Evolutionary conservation across 306 rosid genomes (phyloP).

Genomic region (Fagus crenata): DNA sequence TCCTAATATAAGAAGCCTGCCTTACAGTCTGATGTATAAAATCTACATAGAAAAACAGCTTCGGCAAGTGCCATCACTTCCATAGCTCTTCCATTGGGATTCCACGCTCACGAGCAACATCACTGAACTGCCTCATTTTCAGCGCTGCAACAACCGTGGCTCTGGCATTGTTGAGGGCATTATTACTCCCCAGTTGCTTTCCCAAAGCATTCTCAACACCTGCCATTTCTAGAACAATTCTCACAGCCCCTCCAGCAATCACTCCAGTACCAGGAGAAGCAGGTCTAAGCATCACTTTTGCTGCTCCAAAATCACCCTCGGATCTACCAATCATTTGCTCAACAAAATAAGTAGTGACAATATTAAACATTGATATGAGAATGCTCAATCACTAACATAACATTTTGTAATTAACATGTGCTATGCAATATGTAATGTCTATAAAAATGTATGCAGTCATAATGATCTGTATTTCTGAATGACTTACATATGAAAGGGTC

Average conservation of each 20-base stretch:
- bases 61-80: conserved; percentile 50
- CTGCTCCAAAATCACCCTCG: conserved; percentile 91
- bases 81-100: conserved; percentile 98
- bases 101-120: conserved; percentile 82
- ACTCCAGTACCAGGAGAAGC: conserved; percentile 99
- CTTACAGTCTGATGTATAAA: conserved; percentile 33
- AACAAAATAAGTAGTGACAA: conserved; percentile 12
- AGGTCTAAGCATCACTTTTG: conserved; percentile 98
- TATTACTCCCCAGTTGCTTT: conserved; percentile 88
- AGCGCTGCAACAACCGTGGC: conserved; percentile 76
- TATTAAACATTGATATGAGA: too few species aligned
- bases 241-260: conserved; percentile 95
- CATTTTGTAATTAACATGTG: background rate
- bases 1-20: conserved; percentile 31
- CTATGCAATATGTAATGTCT: background rate
- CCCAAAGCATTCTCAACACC: conserved; percentile 97
- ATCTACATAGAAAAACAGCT: conserved; percentile 29
- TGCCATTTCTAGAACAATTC: conserved; percentile 95
- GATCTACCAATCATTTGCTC: conserved; percentile 51
- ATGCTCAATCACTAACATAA: background rate
- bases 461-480: conserved; percentile 3
- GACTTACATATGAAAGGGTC: background rate
- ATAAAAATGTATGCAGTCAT: conserved; percentile 4
- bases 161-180: conserved; percentile 96
- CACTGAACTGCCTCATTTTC: conserved; percentile 75